A percentile compares a stretch with the other conserved stretches of the same genome.
Evolutionary conservation across 2,329 filamentous ascomycete genomes (phyloP).

Genomic region (Bipolaris oryzae): DNA sequence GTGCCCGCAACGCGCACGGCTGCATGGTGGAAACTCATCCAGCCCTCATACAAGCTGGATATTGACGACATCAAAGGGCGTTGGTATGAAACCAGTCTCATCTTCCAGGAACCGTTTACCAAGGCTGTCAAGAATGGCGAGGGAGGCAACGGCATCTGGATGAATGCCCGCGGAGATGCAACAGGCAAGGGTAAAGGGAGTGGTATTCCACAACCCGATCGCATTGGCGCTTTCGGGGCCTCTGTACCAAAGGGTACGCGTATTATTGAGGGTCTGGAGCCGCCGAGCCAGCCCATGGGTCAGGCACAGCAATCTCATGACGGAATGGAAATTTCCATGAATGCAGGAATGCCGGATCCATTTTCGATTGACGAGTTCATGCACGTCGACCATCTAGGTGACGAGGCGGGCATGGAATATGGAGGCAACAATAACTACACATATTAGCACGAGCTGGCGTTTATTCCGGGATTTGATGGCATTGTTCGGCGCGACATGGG

Average conservation of each 20-base stretch:
- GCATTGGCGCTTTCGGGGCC: slow-evolving; percentile 52
- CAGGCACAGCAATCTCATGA: slow-evolving; percentile 19
- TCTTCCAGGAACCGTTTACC: slow-evolving; percentile 50
- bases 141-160: slow-evolving; percentile 53
- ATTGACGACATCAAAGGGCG: slow-evolving; percentile 62
- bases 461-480: not conserved
- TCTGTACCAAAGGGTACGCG: slow-evolving; percentile 48
- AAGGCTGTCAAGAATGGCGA: slow-evolving; percentile 47
- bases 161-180: slow-evolving; percentile 56
- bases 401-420: slow-evolving; percentile 27
- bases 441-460: slow-evolving; percentile 4
- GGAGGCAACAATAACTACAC: slow-evolving; percentile 4
- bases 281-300: slow-evolving; percentile 15
- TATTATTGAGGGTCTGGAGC: slow-evolving; percentile 50
- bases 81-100: slow-evolving; percentile 64
- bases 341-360: slow-evolving; percentile 9
- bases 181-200: slow-evolving; percentile 29
- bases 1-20: slow-evolving; percentile 44
- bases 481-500: not conserved
- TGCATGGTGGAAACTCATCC: slow-evolving; percentile 54
- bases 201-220: slow-evolving; percentile 39
- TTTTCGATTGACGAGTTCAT: slow-evolving; percentile 50
- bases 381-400: slow-evolving; percentile 49
- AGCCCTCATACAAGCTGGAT: slow-evolving; percentile 41
- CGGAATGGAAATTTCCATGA: slow-evolving; percentile 21